phyloP scores from a whole-genome alignment of 2,329 filamentous ascomycete species.

The Septoria linicola region DNA sequence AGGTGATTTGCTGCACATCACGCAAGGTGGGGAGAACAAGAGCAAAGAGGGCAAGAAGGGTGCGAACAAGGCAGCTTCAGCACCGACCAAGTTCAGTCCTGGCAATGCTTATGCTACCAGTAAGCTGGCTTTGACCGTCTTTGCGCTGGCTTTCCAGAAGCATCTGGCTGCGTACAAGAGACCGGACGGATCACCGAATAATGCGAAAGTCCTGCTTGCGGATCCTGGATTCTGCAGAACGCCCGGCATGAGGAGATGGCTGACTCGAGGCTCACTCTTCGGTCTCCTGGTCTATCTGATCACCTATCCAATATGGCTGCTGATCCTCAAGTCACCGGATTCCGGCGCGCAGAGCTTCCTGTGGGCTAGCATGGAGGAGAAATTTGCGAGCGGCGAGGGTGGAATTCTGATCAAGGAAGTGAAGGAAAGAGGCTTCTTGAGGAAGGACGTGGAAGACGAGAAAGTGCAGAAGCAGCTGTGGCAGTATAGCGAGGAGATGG shows the following conservation, averaged over 20 bases:
- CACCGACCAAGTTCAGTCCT: constrained; percentile 43
- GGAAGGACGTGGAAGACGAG: constrained; percentile 74
- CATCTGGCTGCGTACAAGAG: constrained; percentile 81
- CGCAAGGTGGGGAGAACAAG: constrained; percentile 38
- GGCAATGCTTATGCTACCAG: constrained; percentile 50
- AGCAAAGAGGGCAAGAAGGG: constrained; percentile 43
- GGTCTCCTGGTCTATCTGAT: constrained; percentile 75
- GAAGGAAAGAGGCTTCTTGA: constrained; percentile 67
- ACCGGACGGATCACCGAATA: constrained; percentile 79
- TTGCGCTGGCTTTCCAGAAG: constrained; percentile 88
- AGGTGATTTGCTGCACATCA: constrained; percentile 63
- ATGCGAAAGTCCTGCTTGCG: constrained; percentile 77
- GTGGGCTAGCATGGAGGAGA: constrained; percentile 78
- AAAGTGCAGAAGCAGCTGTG: constrained; percentile 79
- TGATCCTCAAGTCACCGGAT: constrained; percentile 79
- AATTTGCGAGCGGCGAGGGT: constrained; percentile 63
- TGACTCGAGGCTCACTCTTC: constrained; percentile 79
- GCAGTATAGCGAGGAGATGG: constrained; percentile 81
- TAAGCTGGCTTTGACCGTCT: constrained; percentile 77
- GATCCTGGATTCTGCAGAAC: constrained; percentile 85
- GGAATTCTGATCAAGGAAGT: constrained; percentile 87
- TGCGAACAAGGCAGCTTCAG: constrained; percentile 8
- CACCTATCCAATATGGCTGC: constrained; percentile 78
- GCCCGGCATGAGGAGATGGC: constrained; percentile 81
- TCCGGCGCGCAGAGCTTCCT: constrained; percentile 86